phyloP scores from a whole-genome alignment of 805 yeast genomes.

The Yarrowia bubula region DNA sequence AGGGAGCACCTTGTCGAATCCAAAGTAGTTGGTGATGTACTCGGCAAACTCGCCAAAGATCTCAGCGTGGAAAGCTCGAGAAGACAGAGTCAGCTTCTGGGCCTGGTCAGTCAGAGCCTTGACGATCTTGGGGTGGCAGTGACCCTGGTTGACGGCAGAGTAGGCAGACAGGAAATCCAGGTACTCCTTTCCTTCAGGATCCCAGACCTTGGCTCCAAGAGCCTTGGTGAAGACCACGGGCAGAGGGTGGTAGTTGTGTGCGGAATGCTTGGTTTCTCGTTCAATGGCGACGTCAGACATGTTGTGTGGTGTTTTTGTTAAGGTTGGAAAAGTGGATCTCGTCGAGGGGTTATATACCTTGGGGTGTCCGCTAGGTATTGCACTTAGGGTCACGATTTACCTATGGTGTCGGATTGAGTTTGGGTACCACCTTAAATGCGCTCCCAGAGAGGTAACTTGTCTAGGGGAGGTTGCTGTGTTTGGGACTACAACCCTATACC shows the following conservation, averaged over 20 bases:
- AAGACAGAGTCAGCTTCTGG: slow-evolving; percentile 73
- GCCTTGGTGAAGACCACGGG: slow-evolving; percentile 92
- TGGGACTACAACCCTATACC: not conserved
- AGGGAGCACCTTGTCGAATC: slow-evolving; percentile 90
- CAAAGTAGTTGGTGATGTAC: slow-evolving; percentile 81
- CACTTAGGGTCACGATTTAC: slow-evolving; percentile 24
- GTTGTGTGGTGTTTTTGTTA: not conserved
- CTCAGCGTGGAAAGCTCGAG: slow-evolving; percentile 90
- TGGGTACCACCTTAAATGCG: not conserved
- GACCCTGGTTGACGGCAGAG: slow-evolving; percentile 97
- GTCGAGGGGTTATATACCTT: not conserved
- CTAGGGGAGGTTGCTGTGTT: not conserved
- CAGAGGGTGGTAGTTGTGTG: slow-evolving; percentile 95
- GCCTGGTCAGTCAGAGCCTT: slow-evolving; percentile 87
- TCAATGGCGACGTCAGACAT: slow-evolving; percentile 58
- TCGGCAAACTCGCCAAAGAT: slow-evolving; percentile 84
- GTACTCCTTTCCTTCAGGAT: slow-evolving; percentile 94
- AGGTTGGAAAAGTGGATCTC: not conserved
- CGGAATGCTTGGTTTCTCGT: slow-evolving; percentile 78
- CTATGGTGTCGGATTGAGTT: not conserved
- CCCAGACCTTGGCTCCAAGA: slow-evolving; percentile 92
- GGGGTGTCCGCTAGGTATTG: slow-evolving; percentile 21
- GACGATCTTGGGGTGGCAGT: slow-evolving; percentile 91
- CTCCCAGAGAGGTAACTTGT: not conserved
- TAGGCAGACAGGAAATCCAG: slow-evolving; percentile 91